These are phyloP conservation scores for Termitomyces sp. DNA, from an alignment of 768 basidiomycete genomes.

Conservation along the genomic window DNA sequence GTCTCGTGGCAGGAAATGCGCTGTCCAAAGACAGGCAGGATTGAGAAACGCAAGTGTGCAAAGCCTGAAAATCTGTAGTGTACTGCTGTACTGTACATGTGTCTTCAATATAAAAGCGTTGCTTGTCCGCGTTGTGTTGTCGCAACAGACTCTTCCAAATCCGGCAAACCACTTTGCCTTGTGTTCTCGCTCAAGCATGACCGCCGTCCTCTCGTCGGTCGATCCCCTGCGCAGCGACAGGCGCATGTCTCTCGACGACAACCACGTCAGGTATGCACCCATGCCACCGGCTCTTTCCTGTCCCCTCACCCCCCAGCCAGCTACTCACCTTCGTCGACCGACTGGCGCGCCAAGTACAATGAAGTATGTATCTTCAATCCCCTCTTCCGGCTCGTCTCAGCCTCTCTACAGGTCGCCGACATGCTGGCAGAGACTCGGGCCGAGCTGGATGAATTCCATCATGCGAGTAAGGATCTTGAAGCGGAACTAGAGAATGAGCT, in stretches of 20 bases:
- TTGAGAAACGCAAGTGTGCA: constrained; percentile 83
- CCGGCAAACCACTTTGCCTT: constrained; percentile 5
- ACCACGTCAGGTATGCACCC: constrained; percentile 46
- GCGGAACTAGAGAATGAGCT: constrained; percentile 91
- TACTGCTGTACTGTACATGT: not conserved
- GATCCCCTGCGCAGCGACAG: constrained; percentile 56
- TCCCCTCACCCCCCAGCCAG: constrained; percentile 29
- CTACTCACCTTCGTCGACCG: constrained; percentile 48
- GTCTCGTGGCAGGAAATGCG: constrained; percentile 92
- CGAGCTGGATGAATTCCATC: constrained; percentile 85
- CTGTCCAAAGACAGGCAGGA: constrained; percentile 72
- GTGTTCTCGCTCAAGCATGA: constrained; percentile 32
- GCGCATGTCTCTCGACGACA: constrained; percentile 63
- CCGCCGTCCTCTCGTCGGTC: constrained; percentile 58
- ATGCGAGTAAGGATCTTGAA: constrained; percentile 86
- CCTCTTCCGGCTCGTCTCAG: constrained; percentile 3
- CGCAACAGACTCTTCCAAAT: constrained; percentile 12
- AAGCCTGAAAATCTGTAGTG: constrained; percentile 65
- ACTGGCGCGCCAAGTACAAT: constrained; percentile 78
- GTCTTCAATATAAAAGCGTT: not conserved
- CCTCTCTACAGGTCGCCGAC: constrained; percentile 50
- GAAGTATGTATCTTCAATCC: constrained; percentile 33
- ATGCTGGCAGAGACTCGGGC: constrained; percentile 80
- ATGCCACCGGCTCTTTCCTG: constrained; percentile 9
- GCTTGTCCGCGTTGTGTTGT: not conserved